Evolutionary conservation across 1,139 yeast genomes (phyloP).

Genomic region (Arxiozyma bovina): DNA sequence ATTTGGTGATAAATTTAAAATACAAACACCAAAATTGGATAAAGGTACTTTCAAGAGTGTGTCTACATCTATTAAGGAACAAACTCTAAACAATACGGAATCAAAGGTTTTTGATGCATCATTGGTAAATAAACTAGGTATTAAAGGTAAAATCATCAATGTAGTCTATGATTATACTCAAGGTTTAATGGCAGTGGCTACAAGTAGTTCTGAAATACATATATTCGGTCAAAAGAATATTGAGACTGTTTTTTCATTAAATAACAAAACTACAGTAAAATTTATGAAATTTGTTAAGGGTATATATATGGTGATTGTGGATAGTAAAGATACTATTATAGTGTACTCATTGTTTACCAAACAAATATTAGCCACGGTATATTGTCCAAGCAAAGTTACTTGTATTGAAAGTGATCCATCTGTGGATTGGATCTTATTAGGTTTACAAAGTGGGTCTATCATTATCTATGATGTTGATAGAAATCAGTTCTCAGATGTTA

Average conservation of each 20-base stretch:
- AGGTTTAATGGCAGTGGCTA: conserved; percentile 72
- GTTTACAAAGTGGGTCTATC: conserved; percentile 67
- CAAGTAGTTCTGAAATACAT: conserved; percentile 58
- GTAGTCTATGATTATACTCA: conserved; percentile 85
- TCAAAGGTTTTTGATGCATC: conserved; percentile 9
- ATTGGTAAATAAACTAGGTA: conserved; percentile 32
- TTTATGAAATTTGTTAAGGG: conserved; percentile 66
- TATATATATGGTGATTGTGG: conserved; percentile 63
- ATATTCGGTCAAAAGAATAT: conserved; percentile 81
- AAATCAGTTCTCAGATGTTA: conserved; percentile 53
- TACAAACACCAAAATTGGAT: conserved; percentile 1
- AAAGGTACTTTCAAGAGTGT: conserved; percentile 7
- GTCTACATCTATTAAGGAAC: conserved; percentile 6
- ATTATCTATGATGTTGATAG: conserved; percentile 80
- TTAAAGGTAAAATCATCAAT: conserved; percentile 50
- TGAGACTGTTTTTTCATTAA: conserved; percentile 54
- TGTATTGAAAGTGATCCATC: conserved; percentile 74
- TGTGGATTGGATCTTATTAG: conserved; percentile 77
- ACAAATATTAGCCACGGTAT: conserved; percentile 42
- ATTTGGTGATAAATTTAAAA: conserved; percentile 1
- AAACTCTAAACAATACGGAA: conserved; percentile 3
- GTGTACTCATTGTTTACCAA: conserved; percentile 65
- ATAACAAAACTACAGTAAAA: conserved; percentile 44
- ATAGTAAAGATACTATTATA: conserved; percentile 45
- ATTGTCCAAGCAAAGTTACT: conserved; percentile 58